These are phyloP conservation scores for Pseudogymnoascus sp. DNA, from an alignment of 2,329 filamentous ascomycete genomes.

Conservation along the genomic window DNA sequence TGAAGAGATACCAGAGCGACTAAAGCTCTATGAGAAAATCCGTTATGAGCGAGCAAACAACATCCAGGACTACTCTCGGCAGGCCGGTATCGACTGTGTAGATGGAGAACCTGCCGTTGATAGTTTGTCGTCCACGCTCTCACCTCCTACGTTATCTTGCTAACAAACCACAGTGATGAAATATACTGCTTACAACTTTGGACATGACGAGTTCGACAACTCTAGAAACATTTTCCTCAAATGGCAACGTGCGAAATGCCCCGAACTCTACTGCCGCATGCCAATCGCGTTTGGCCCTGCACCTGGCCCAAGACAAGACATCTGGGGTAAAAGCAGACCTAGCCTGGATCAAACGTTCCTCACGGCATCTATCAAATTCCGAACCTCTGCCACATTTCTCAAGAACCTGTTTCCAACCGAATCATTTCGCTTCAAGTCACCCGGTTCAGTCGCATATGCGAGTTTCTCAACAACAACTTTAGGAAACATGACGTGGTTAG, in stretches of 20 bases:
- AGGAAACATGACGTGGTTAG: slow-evolving; percentile 50
- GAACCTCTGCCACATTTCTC: slow-evolving; percentile 32
- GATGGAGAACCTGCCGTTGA: slow-evolving; percentile 26
- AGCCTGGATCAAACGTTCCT: slow-evolving; percentile 9
- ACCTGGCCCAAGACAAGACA: slow-evolving; percentile 18
- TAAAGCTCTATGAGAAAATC: slow-evolving; percentile 51
- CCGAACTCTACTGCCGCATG: slow-evolving; percentile 32
- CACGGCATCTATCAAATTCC: slow-evolving; percentile 32
- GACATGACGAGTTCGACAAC: slow-evolving; percentile 45
- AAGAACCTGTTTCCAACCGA: slow-evolving; percentile 32
- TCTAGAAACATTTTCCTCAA: slow-evolving; percentile 37
- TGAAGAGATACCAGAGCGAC: slow-evolving; percentile 43
- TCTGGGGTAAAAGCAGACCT: slow-evolving; percentile 9
- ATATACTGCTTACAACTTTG: slow-evolving; percentile 37
- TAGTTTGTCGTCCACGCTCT: slow-evolving; percentile 6
- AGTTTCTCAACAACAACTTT: slow-evolving; percentile 35
- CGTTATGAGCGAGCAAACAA: slow-evolving; percentile 47
- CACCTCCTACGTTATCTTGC: neutral
- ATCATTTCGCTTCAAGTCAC: slow-evolving; percentile 27
- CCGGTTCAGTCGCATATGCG: slow-evolving; percentile 30
- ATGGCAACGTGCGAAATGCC: slow-evolving; percentile 34
- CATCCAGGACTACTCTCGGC: slow-evolving; percentile 50
- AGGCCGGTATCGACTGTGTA: slow-evolving; percentile 40
- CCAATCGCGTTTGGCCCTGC: slow-evolving; percentile 30
- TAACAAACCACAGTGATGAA: slow-evolving; percentile 16